Conservation (phyloP, 352 stramenopile genomes). For the Pythium folliculosum region DNA sequence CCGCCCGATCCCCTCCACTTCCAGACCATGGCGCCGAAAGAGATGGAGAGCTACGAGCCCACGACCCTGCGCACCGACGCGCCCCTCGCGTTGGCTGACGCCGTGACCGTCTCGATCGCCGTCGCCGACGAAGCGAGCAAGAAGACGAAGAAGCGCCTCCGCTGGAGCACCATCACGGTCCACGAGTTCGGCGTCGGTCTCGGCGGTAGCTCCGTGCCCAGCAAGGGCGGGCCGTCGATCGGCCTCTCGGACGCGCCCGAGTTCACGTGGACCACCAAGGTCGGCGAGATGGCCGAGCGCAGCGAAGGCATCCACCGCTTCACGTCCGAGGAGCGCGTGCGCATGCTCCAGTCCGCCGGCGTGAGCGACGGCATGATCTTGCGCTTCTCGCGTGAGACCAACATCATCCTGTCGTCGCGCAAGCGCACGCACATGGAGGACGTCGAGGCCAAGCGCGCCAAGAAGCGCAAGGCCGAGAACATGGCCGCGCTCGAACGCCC, state of each 20-base stretch:
- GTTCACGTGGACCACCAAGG: conserved; percentile 53
- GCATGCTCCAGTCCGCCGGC: conserved; percentile 36
- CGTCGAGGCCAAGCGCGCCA: conserved; percentile 31
- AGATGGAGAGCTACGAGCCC: conserved; percentile 33
- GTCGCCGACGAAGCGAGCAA: conserved; percentile 65
- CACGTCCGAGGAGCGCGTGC: conserved; percentile 36
- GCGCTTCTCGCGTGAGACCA: conserved; percentile 45
- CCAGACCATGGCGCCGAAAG: conserved; percentile 48
- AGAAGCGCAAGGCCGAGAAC: conserved; percentile 49
- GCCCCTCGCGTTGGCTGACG: neutral
- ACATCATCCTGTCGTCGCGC: conserved; percentile 40
- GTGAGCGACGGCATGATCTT: conserved; percentile 48
- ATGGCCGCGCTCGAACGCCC: conserved; percentile 41
- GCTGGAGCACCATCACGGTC: conserved; percentile 49
- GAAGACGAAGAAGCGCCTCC: conserved; percentile 56
- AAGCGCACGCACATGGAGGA: conserved; percentile 45
- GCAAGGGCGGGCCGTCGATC: conserved; percentile 43
- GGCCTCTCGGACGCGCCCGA: conserved; percentile 41
- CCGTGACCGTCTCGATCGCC: neutral
- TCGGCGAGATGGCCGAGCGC: conserved; percentile 50
- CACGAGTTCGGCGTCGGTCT: conserved; percentile 50
- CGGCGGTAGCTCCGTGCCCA: conserved; percentile 41
- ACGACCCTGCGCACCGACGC: neutral
- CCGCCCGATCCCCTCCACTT: neutral
- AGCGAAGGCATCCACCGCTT: conserved; percentile 54